Evolutionary conservation across 768 basidiomycete species (phyloP).

Genomic region (Cystobasidium ongulense): DNA sequence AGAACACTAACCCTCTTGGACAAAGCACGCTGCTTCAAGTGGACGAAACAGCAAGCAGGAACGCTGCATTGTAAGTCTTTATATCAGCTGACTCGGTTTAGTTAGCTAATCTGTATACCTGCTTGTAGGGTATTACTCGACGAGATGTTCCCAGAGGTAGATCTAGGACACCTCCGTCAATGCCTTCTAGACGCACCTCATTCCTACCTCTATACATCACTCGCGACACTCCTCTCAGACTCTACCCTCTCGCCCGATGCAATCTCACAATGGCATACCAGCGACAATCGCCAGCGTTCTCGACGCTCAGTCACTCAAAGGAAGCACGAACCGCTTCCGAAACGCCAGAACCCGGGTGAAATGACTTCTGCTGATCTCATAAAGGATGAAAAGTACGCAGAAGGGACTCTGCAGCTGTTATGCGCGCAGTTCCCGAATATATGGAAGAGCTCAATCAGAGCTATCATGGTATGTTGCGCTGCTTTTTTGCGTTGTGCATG

Average conservation of each 20-base stretch:
- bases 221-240: not conserved
- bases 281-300: not conserved
- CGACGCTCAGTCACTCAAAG: not conserved
- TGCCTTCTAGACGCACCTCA: not conserved
- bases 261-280: not conserved
- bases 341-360: conserved; percentile 17
- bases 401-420: not conserved
- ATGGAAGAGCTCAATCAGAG: conserved; percentile 25
- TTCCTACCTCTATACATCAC: conserved; percentile 8
- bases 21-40: conserved; percentile 2
- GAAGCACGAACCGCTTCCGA: not conserved
- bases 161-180: not conserved
- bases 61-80: conserved; percentile 4
- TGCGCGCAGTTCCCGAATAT: conserved; percentile 10
- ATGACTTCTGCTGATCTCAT: conserved; percentile 4
- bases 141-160: conserved; percentile 14
- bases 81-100: not conserved
- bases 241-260: conserved; percentile 4
- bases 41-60: conserved; percentile 3
- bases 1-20: not conserved
- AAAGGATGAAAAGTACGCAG: conserved; percentile 2
- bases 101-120: not conserved
- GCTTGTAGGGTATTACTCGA: not conserved
- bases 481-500: not conserved
- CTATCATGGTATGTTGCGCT: conserved; percentile 12